These are phyloP conservation scores for Chaetomiaceae sp. DNA, from an alignment of 2,329 filamentous ascomycete genomes.

Conservation along the genomic window DNA sequence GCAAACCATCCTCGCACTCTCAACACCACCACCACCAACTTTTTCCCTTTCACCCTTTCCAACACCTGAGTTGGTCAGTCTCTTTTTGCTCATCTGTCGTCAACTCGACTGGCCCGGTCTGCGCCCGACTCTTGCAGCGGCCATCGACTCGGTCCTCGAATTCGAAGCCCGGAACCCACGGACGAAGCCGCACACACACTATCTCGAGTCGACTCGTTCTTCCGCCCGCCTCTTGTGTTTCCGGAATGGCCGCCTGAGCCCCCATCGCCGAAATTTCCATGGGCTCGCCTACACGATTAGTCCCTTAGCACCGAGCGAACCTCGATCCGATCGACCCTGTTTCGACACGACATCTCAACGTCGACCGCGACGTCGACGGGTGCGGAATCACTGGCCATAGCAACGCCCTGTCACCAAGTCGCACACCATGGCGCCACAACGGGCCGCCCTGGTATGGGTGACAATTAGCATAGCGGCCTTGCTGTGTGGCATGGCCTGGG, in stretches of 20 bases:
- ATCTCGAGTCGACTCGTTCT: not conserved
- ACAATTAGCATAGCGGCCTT: slow-evolving; percentile 21
- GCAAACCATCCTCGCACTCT: no score
- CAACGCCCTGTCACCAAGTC: slow-evolving; percentile 1
- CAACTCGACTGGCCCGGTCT: not conserved
- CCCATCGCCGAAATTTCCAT: slow-evolving; percentile 1
- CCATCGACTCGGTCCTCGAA: not conserved
- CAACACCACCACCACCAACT: no score
- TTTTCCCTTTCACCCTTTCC: not conserved
- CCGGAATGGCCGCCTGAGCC: slow-evolving; percentile 13
- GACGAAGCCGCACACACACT: not conserved
- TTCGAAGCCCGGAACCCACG: not conserved
- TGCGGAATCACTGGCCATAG: not conserved
- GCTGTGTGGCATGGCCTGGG: slow-evolving; percentile 25
- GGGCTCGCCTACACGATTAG: slow-evolving; percentile 10
- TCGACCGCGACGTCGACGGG: not conserved
- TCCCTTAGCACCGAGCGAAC: not conserved
- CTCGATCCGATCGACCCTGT: not conserved
- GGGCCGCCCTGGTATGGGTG: slow-evolving; percentile 20
- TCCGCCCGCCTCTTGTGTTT: not conserved
- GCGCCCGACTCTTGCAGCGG: not conserved
- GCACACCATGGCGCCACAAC: slow-evolving; percentile 21
- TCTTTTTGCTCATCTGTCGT: not conserved
- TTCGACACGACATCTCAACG: not conserved
- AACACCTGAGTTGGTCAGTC: not conserved